phyloP scores from a whole-genome alignment of 805 yeast species.

The Sugiyamaella americana region DNA sequence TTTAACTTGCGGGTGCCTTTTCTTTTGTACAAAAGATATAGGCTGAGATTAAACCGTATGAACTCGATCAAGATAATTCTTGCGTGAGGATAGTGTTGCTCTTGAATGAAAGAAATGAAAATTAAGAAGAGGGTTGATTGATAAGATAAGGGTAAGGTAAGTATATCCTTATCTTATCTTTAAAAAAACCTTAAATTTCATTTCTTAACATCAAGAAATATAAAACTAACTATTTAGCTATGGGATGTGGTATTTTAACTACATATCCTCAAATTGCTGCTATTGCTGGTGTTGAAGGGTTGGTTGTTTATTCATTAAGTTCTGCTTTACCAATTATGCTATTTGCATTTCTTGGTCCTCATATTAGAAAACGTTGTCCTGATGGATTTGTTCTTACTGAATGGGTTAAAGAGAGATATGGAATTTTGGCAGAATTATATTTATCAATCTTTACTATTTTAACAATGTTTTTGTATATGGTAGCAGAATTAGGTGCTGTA shows the following conservation, averaged over 20 bases:
- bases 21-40: slow-evolving; percentile 12
- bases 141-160: no score
- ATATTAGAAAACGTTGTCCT: slow-evolving; percentile 72
- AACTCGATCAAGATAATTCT: slow-evolving; percentile 78
- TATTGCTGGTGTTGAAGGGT: slow-evolving; percentile 78
- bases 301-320: slow-evolving; percentile 68
- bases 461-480: slow-evolving; percentile 74
- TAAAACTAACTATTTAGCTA: slow-evolving; percentile 39
- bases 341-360: slow-evolving; percentile 80
- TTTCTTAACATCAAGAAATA: slow-evolving; percentile 5
- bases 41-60: slow-evolving; percentile 72
- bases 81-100: slow-evolving; percentile 61
- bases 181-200: no score
- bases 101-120: no score
- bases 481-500: slow-evolving; percentile 78
- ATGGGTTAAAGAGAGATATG: slow-evolving; percentile 86
- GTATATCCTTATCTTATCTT: no score
- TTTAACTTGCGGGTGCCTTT: background rate
- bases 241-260: slow-evolving; percentile 85
- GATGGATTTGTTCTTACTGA: slow-evolving; percentile 88
- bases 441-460: slow-evolving; percentile 75
- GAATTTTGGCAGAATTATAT: slow-evolving; percentile 63
- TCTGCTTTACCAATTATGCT: slow-evolving; percentile 81
- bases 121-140: no score
- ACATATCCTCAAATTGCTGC: slow-evolving; percentile 86